Conservation (phyloP, 2,329 filamentous ascomycete genomes). For the Diplodia intermedia region DNA sequence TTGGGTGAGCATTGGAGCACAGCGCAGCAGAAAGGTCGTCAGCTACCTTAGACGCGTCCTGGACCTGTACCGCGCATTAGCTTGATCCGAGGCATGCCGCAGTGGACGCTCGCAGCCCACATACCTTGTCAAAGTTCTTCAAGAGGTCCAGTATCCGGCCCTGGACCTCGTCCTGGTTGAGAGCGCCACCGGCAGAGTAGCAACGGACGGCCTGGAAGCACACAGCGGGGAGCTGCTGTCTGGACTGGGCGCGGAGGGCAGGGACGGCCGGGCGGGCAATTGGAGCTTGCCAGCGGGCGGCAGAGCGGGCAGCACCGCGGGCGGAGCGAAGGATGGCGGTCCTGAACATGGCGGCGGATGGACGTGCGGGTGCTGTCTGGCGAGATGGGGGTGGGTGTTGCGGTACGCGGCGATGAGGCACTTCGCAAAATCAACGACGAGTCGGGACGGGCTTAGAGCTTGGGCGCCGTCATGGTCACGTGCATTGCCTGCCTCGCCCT, state of each 20-base stretch:
- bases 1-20: slow-evolving; percentile 37
- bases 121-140: slow-evolving; percentile 96
- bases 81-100: slow-evolving; percentile 29
- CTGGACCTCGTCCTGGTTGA: slow-evolving; percentile 85
- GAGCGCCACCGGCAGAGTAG: slow-evolving; percentile 83
- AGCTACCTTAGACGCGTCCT: slow-evolving; percentile 64
- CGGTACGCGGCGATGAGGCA: slow-evolving; percentile 32
- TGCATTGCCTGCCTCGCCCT: slow-evolving; percentile 14
- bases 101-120: slow-evolving; percentile 35
- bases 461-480: slow-evolving; percentile 31
- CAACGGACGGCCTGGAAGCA: slow-evolving; percentile 75
- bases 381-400: slow-evolving; percentile 36
- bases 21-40: slow-evolving; percentile 2
- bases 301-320: slow-evolving; percentile 57
- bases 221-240: slow-evolving; percentile 67
- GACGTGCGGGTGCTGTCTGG: slow-evolving; percentile 35
- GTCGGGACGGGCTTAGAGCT: slow-evolving; percentile 31
- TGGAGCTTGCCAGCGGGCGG: slow-evolving; percentile 52
- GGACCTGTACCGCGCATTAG: slow-evolving; percentile 61
- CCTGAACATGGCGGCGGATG: slow-evolving; percentile 80
- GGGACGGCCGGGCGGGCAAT: slow-evolving; percentile 67
- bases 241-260: slow-evolving; percentile 66
- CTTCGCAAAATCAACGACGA: slow-evolving; percentile 33
- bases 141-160: slow-evolving; percentile 90
- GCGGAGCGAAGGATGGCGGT: slow-evolving; percentile 81